Conservation (phyloP, 2,329 filamentous ascomycete genomes). For the Ophiocordyceps robertsii region DNA sequence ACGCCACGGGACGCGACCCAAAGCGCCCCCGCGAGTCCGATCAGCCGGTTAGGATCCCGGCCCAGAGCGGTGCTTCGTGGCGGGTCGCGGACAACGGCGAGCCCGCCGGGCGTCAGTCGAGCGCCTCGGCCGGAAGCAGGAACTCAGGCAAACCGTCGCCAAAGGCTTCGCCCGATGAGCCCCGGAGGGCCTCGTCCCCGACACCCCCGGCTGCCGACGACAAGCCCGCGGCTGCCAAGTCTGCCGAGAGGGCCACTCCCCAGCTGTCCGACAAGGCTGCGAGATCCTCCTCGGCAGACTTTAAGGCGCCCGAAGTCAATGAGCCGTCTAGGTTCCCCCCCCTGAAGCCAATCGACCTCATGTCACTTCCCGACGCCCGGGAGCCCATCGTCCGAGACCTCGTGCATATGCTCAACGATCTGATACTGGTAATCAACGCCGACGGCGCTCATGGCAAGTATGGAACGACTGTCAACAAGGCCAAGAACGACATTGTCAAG, state of each 20-base stretch:
- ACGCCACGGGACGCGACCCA: constrained; percentile 29
- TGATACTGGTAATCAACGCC: constrained; percentile 85
- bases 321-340: constrained; percentile 52
- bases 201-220: constrained; percentile 12
- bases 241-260: constrained; percentile 17
- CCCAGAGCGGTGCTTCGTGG: constrained; percentile 76
- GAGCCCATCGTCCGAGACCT: constrained; percentile 88
- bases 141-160: constrained; percentile 7
- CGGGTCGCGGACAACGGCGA: constrained; percentile 53
- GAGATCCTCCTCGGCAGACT: constrained; percentile 18
- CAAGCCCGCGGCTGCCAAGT: constrained; percentile 13
- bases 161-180: constrained; percentile 12
- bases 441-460: constrained; percentile 70
- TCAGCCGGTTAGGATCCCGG: constrained; percentile 67
- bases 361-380: constrained; percentile 60
- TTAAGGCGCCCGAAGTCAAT: constrained; percentile 48
- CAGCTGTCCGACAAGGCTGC: constrained; percentile 9
- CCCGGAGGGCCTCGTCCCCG: constrained; percentile 16
- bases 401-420: constrained; percentile 88
- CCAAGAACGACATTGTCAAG: constrained; percentile 68
- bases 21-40: constrained; percentile 37
- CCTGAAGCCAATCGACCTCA: constrained; percentile 60
- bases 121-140: constrained; percentile 29
- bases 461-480: constrained; percentile 64
- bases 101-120: constrained; percentile 45